Base-by-base conservation (phyloP, 2,329 filamentous ascomycete species). In the Massarina eburnea region DNA sequence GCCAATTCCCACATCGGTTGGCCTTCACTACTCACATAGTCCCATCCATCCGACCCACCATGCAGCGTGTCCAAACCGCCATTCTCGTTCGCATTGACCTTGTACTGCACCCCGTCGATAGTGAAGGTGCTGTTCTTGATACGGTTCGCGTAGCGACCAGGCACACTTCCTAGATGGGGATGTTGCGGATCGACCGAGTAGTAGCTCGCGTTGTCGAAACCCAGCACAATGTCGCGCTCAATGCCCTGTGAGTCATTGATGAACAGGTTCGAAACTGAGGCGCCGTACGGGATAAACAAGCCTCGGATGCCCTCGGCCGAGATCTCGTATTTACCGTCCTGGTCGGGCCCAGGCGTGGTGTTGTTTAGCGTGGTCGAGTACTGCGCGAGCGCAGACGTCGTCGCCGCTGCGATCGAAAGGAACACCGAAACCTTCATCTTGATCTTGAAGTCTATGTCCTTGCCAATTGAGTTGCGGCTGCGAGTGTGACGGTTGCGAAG, bases 131-230 rank as follows among this genome's bases (percentile, higher is more conserved):
- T 84, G 75, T 91, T 90, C 76, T 82, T 83, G 75, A 91, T 91
- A 54, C 88, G 84, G 69, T 91, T 91, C 47, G 88, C 88, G 65
- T 91, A 91, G 44, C 88, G 83, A 59, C 86, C 87, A 0, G 86
- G 86, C 1, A 91, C 82, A 58, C 83, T 76, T 47, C 86, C 88
- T 54, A 87, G 84, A 74, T 90, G 86, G 40, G 81, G 83, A 67
- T 91, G 87, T 49, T 79, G 74, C 48, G 71, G 71, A 68, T 89
- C 85, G 39, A 82, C 66, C 48, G 68, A 71, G 71, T 91, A 91
- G 71, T 86, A 83, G 41, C 74, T 81, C 36, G 87, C 86, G 62
- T 90, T 90, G 72, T 91, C 88, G 59, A 84, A 91, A 38, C 88
- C 88, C 37, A 80, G 78, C 1, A 91, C 82, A 39, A 91, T 74